Evolutionary conservation across 139 green algal genomes (phyloP), one percentile per base, ranked within the genome.

Genomic region (Pleodorina starrii): DNA sequence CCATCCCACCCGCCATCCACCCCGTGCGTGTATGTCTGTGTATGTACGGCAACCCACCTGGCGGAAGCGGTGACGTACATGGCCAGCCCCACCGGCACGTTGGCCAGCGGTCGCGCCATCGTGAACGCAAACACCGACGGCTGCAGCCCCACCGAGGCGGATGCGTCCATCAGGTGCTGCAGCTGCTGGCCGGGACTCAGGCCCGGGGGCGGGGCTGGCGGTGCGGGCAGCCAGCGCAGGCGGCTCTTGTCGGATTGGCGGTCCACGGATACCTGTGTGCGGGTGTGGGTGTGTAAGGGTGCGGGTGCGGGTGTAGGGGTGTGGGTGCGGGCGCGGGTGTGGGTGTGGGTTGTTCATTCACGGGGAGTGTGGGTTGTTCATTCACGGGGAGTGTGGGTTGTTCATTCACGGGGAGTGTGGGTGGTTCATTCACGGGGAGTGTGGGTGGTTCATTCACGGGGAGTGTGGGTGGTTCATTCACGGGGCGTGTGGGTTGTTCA

Each of bases 191-290:
- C 27, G 63, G 63, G 63, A 23, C 5, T 73, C 16, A 77, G 69
- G 5, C 69, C 69, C 25, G 10, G 19, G 40, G 23, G 72, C 10
- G 40, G 40, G 19, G 72, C 1, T 25, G 32, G 46, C 43, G 69
- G 42, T 27, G 48, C 69, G 0, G 84, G 25, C 69, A 89, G 35
- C 69, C 69, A 89, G 48, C 84, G 69, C 48, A 89, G 44, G 36
- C 84, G 84, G 48, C 63, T 59, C 84, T 89, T 89, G 48, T 89
- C 6, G 10, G 84, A 89, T 48, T 89, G 69, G 69, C 82, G 82
- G 46, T 89, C 84, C 48, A 89, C 42, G 2, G 50, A 71, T 3
- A 88, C 66, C 83, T 88, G 83, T 4, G 32, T 12, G n/a, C n/a
- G n/a, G n/a, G n/a, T n/a, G n/a, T n/a, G n/a, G 19, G 17, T 32